Base-by-base conservation (phyloP, 2,329 filamentous ascomycete species). In the Monosporascus sp. region DNA sequence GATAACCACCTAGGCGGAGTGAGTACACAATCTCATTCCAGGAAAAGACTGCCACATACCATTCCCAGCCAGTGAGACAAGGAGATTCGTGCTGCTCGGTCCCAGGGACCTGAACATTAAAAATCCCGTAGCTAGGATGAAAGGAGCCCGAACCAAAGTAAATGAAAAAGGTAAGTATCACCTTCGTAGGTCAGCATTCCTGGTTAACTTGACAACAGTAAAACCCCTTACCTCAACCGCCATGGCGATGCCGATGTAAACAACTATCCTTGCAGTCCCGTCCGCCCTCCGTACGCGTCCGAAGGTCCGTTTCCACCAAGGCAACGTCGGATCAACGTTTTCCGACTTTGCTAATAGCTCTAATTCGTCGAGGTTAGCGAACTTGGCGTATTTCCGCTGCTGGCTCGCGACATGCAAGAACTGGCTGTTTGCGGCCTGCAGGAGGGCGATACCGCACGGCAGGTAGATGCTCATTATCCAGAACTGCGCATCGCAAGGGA, bases 401-500 rank as follows among this genome's bases (percentile, higher is more conserved):
- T 76, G 72, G 57, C 75, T 75, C 49, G 81, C 81, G 51, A 84
- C 73, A 57, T 83, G 72, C 18, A 84, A 74, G 50, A 86, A 81
- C 51, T 81, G 80, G 60, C 74, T 78, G 63, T 85, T 85, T 54
- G 80, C 79, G 22, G 81, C 83, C 62, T 87, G 83, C 62, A 86
- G 86, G 5, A 88, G 69, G 7, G 82, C 83, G 51, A 88, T 82
- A 24, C 84, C 84, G 47, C 83, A 77, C 11, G 84, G 84, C 3
- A 87, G 71, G 65, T 82, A 84, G 51, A 83, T 73, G 56, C 80
- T 78, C 84, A 88, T 88, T 66, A 85, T 76, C 82, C 83, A 88
- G 64, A 76, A 88, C 66, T 85, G 81, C 17, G 73, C 72, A 20
- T 75, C 70, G 50, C 80, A 80, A 0, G 81, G 79, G n/a, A 72